Base-by-base conservation (phyloP, 2,329 filamentous ascomycete genomes). In the Ceratocystis huliohia region DNA sequence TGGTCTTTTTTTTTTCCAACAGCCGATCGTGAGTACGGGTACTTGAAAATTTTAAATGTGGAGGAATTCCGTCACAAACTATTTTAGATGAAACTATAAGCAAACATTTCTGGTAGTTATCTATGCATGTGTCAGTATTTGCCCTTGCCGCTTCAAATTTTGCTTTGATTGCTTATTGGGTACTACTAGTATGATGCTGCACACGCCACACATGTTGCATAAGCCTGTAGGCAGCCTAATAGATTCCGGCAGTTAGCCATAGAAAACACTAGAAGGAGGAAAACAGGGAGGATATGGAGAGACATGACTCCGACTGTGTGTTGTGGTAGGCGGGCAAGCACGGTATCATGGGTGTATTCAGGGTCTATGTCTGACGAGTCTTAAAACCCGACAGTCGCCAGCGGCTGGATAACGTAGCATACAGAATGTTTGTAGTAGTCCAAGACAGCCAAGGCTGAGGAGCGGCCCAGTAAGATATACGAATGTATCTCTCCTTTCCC, bases 371-470 rank as follows among this genome's bases (percentile, higher is more conserved):
- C 48, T 15, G 22, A 28, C 7, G 28, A 28, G 48, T 28, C 22
- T 25, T 28, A 17, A 10, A 28, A 15, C 25, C 10, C 5, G 25
- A 53, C 10, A 53, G 20, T 59, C 56, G 4, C 15, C 8, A 30
- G 13, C 28, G 56, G 56, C 30, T n/a, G 17, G 5, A 37, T 6
- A n/a, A 7, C 17, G 56, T 30, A 59, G 7, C 22, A n/a, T 30
- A 59, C 28, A 6, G 8, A n/a, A n/a, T 59, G 56, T 8, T 59
- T 37, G 56, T n/a, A 20, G 30, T 25, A 37, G 56, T 30, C 22
- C 28, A 59, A 59, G 56, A 59, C 56, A 59, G 22, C 48, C 56
- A 30, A 59, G 56, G 28, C 56, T 28, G 56, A 37, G 56, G 33
- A n/a, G 17, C 30, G 30, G 28, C 5, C 17, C 30, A 59, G 56